A percentile compares a stretch with the other conserved stretches of the same genome.
Conservation (phyloP, 495 filamentous ascomycete genomes). For the Talaromyces nanjingensis region DNA sequence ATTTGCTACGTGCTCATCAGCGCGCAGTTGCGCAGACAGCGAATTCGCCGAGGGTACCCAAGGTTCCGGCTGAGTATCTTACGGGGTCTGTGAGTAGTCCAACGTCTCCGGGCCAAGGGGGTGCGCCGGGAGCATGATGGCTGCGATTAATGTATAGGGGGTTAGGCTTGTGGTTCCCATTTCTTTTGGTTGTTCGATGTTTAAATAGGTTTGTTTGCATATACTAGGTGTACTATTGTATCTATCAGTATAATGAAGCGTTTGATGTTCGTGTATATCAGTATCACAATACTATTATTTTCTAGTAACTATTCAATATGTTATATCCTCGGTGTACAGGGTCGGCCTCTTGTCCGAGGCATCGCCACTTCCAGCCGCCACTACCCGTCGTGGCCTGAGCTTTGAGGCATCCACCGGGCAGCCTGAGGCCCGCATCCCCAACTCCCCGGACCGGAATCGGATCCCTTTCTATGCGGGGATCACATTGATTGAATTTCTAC, state of each 20-base stretch:
- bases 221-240: not conserved
- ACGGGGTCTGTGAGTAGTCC: slow-evolving; percentile 30
- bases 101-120: slow-evolving; percentile 22
- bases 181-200: not conserved
- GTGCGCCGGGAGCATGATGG: not conserved
- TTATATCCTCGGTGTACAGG: too few relatives aligned
- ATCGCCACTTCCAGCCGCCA: not conserved
- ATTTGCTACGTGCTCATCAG: slow-evolving; percentile 48
- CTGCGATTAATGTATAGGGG: not conserved
- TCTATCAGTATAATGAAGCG: not conserved
- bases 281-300: too few relatives aligned
- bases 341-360: not conserved
- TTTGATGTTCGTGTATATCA: not conserved
- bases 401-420: not conserved
- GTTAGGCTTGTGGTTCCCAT: not conserved
- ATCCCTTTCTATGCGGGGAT: not conserved
- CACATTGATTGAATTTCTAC: not conserved
- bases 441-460: not conserved
- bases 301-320: too few relatives aligned
- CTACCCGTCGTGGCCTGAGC: not conserved
- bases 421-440: not conserved
- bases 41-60: slow-evolving; percentile 54
- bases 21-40: slow-evolving; percentile 33
- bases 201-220: not conserved
- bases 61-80: slow-evolving; percentile 54